Base-by-base conservation (phyloP, 2,329 filamentous ascomycete genomes). In the Neopestalotiopsis clavispora region DNA sequence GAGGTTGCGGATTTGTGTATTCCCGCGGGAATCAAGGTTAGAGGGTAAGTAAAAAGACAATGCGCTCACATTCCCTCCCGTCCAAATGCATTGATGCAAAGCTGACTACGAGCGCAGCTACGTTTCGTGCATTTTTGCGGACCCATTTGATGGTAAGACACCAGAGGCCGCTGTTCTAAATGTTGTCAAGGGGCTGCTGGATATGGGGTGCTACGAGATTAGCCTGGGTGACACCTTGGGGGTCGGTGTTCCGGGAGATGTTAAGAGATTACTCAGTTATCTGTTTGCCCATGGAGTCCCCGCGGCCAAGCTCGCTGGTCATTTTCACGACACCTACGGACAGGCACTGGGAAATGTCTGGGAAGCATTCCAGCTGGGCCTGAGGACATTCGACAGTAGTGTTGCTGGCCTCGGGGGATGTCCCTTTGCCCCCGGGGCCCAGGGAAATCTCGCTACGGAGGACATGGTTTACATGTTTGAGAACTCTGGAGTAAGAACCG, bases 251-350 rank as follows among this genome's bases (percentile, higher is more conserved):
- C 69, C 70, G 7, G 63, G 40, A 4, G 60, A 72, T 52, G 66
- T 70, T 1, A 13, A 60, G 14, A 40, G 30, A 7, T 45, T 73
- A 13, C 49, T 73, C 12, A 45, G 14, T 4, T 58, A 64, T 20
- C 66, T 72, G 4, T n/a, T 69, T 57, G 28, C 17, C n/a, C 17
- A 66, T 20, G 62, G 40, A 9, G 28, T 66, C 3, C 30, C 23
- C 0, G 17, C 42, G 6, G 17, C 2, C 13, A 66, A 38, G 49
- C 64, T 66, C 32, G 64, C 64, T 10, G 64, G 64, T 13, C 94
- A 97, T 80, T 95, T 97, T 75, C 94, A 97, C 79, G 93, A 97
- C 76, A 97, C 94, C 1, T 95, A 94, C 77, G 94, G 93, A 1
- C 92, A 94, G 82, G 94, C 93, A 1, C 83, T 95, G n/a, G 91